These are phyloP conservation scores for Mycotypha africana DNA, from an alignment of 371 early-diverging fungal species.

Conservation along the genomic window DNA sequence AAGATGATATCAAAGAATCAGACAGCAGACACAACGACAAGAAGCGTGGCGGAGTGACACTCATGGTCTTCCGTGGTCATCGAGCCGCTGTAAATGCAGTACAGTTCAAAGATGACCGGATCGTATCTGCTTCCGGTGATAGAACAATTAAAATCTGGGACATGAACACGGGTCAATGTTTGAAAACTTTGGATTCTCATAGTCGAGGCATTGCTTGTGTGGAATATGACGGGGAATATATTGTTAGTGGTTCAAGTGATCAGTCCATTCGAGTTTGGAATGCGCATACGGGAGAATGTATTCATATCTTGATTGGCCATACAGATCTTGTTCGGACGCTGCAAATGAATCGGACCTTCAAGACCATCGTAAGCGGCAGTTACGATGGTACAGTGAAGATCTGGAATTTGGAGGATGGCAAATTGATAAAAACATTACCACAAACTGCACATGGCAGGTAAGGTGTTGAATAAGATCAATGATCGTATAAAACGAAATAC, in stretches of 20 bases:
- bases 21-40: no score
- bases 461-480: constrained; percentile 2
- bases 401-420: constrained; percentile 66
- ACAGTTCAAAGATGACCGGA: constrained; percentile 48
- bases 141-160: constrained; percentile 79
- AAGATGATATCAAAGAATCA: no score
- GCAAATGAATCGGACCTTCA: constrained; percentile 31
- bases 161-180: constrained; percentile 51
- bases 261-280: constrained; percentile 94
- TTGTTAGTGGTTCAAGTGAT: constrained; percentile 96
- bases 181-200: constrained; percentile 57
- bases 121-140: constrained; percentile 84
- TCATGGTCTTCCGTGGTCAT: constrained; percentile 57
- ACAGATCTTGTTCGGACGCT: constrained; percentile 77
- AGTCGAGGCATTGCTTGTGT: constrained; percentile 90
- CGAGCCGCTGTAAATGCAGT: constrained; percentile 80
- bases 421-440: constrained; percentile 38
- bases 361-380: constrained; percentile 70
- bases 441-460: constrained; percentile 64
- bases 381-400: constrained; percentile 86
- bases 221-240: constrained; percentile 87
- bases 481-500: constrained; percentile 42
- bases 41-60: constrained; percentile 65
- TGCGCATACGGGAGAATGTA: constrained; percentile 39
- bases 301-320: constrained; percentile 60